Base-by-base conservation (phyloP, 2,329 filamentous ascomycete species). In the Penicillium sp. region DNA sequence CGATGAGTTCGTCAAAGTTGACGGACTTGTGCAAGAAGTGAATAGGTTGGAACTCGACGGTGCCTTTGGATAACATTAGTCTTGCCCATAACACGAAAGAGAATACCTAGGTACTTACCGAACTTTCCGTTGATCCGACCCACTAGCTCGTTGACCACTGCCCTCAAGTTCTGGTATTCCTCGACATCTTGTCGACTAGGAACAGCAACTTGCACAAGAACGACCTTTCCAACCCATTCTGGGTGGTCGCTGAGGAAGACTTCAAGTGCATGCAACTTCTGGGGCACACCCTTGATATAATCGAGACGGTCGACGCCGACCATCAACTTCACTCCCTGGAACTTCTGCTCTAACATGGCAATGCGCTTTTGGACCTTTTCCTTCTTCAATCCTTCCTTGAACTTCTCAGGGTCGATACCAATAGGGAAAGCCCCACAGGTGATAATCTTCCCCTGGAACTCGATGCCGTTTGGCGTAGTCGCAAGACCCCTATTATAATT, bases 1-100 rank as follows among this genome's bases (percentile, higher is more conserved):
- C 92, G 46, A 95, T 92, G 34, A 99, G 84, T 76, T 97, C 94
- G 64, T 97, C 91, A 65, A 97, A 97, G 45, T 86, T 86, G 68
- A 97, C 91, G 4, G 90, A 96, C 77, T 97, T 95, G 78, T 97
- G 94, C 67, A 97, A 86, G 78, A 97, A 97, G 75, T 97, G 94
- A 65, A 99, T 97, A 1, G 94, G 94, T 88, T 96, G 97, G 78
- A 97, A 97, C 74, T 97, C 93, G 67, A 97, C 88, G 30, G 92
- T 97, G 71, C 93, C 81, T 83, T 32, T 52, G 9, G 13, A 42
- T 54, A n/a, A 3, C 13, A 43, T 67, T 43, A 68, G 65, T 29
- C 34, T 16, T 10, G 13, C 16, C 8, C 7, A 35, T 14, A 42
- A 32, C 13, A 38, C 7, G 26, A 40, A n/a, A 10, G 18, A 23